Evolutionary conservation across 176 grass and related monocot genomes (phyloP).

Genomic region (Saccharum officinarum): DNA sequence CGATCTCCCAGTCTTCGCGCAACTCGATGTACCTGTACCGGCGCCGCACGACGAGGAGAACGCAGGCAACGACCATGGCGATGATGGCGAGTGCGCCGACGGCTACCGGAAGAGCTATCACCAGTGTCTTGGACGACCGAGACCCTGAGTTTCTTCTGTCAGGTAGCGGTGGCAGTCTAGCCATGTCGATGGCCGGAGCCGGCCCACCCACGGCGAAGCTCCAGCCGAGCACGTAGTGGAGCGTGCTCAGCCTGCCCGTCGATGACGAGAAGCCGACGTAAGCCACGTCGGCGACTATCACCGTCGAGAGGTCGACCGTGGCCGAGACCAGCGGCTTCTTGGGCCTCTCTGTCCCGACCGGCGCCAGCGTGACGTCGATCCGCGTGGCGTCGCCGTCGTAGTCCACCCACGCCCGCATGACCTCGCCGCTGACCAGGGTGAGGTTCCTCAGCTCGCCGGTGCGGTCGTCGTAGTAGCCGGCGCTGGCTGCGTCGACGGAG

Average conservation of each 20-base stretch:
- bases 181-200: slow-evolving; percentile 50
- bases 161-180: slow-evolving; percentile 42
- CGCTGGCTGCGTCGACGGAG: neutral
- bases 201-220: slow-evolving; percentile 60
- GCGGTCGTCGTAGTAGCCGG: slow-evolving; percentile 21
- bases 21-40: neutral
- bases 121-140: neutral
- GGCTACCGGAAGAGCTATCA: neutral
- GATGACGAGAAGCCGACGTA: slow-evolving; percentile 59
- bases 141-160: neutral
- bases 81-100: neutral
- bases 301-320: slow-evolving; percentile 2
- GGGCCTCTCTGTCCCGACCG: neutral
- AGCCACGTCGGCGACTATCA: neutral
- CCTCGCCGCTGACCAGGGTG: neutral
- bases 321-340: neutral
- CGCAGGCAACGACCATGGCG: neutral
- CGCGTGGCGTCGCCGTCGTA: neutral
- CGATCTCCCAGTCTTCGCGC: neutral
- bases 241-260: slow-evolving; percentile 19
- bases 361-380: slow-evolving; percentile 21
- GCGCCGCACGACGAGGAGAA: neutral
- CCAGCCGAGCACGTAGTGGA: slow-evolving; percentile 76
- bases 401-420: slow-evolving; percentile 24
- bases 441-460: slow-evolving; percentile 1